Evolutionary conservation across 495 filamentous ascomycete species (phyloP), one percentile per base, ranked within the genome.

Genomic region (Collariella sp.): DNA sequence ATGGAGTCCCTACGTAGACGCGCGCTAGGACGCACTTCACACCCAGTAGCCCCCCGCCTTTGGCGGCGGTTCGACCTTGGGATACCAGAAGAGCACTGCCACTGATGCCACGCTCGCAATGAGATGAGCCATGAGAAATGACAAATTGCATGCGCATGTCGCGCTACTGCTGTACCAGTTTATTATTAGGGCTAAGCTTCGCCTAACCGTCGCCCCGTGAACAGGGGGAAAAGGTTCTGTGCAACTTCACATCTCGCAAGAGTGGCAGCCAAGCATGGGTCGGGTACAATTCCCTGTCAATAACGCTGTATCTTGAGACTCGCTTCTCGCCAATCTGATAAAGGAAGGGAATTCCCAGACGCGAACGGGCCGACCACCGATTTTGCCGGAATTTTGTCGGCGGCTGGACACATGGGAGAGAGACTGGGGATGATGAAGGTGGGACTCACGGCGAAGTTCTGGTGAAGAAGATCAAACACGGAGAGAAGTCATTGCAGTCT

Each of bases 391-490:
- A 60, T 58, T 50, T 62, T 57, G 58, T 63, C 54, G 61, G 63
- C 55, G 46, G 55, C 50, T 39, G 24, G 36, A 40, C 45, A 59
- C 46, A 54, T 54, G 53, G 52, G 23, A 35, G 38, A 31, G 39
- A 44, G 49, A 22, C 26, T 61, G 50, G 54, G 55, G 52, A 64
- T 46, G 39, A 57, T 31, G 49, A 43, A 49, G 47, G 26, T n/a
- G 46, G 48, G 31, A 47, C 19, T 42, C 1, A 54, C 63, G 36
- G 48, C 47, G 44, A 51, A 38, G 71, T 71, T 73, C 69, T 72
- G 72, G 72, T 69, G 73, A 73, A 75, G 70, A 55, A 63, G 70
- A 73, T 72, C 70, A 72, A 72, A 75, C 70, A 50, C 51, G 52
- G 53, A 56, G 52, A 61, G 48, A 50, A 34, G 44, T 26, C 45